These are phyloP conservation scores for Pezicula radicicola DNA, from an alignment of 2,329 filamentous ascomycete species.

Conservation along the genomic window DNA sequence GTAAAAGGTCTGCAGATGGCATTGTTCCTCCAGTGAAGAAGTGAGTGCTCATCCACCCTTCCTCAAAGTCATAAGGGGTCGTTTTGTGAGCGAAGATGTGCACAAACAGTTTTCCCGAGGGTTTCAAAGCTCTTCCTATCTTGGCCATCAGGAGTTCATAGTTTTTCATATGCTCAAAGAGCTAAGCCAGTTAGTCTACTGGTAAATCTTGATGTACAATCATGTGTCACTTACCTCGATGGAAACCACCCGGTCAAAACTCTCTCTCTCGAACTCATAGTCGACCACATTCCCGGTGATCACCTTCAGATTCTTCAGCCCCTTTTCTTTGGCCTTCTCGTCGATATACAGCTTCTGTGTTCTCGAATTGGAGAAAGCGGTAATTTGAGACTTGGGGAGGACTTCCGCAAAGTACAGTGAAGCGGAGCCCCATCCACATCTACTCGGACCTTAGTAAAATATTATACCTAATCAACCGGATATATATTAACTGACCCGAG, in stretches of 20 bases:
- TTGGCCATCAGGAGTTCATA: constrained; percentile 67
- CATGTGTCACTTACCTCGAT: constrained; percentile 46
- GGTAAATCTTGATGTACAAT: not conserved
- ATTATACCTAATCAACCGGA: not conserved
- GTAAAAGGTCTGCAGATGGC: constrained; percentile 63
- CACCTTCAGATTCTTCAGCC: constrained; percentile 57
- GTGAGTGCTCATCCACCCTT: constrained; percentile 71
- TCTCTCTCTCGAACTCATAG: constrained; percentile 56
- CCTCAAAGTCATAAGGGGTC: constrained; percentile 68
- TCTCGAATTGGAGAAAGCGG: constrained; percentile 66
- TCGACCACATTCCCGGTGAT: constrained; percentile 66
- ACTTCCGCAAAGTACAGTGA: constrained; percentile 63
- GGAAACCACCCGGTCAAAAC: constrained; percentile 63
- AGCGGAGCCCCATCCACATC: constrained; percentile 67
- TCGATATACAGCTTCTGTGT: constrained; percentile 70
- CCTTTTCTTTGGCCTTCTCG: constrained; percentile 49
- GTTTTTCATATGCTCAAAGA: constrained; percentile 78
- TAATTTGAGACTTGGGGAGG: constrained; percentile 59
- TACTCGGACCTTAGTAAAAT: constrained; percentile 23
- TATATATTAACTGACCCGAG: constrained; percentile 13
- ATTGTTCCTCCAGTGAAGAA: constrained; percentile 75
- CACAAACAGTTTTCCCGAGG: constrained; percentile 64
- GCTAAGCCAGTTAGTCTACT: constrained; percentile 33
- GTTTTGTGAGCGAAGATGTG: constrained; percentile 64
- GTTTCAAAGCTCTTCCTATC: constrained; percentile 54